Evolutionary conservation across 2,329 filamentous ascomycete species (phyloP), one percentile per base, ranked within the genome.

Genomic region (Dactylellina leptospora): DNA sequence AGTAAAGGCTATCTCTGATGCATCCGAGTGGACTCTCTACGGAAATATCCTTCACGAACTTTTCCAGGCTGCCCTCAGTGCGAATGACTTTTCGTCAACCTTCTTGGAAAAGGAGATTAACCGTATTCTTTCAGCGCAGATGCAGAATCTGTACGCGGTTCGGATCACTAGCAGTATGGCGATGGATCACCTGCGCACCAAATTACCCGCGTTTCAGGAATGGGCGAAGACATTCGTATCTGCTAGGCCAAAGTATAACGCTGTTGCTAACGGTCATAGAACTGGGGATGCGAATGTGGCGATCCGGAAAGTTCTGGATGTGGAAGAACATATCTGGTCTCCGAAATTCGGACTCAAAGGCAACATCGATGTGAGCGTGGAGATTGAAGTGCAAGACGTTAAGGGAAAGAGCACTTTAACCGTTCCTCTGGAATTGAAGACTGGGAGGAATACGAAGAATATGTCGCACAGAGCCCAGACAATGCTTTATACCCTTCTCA

Each of bases 311-410:
- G 83, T 99, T 25, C 88, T 99, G 11, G 95, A 97, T 78, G 91
- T 99, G 8, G 95, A 99, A 79, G 95, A 99, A 79, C 95, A 97
- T 78, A 88, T 99, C 25, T 99, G 95, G 95, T 97, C 93, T 4
- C 95, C 95, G 0, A 93, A 92, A 87, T 99, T 96, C 78, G 95
- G 95, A 0, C 83, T 99, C 13, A 99, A 99, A 79, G 95, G 95
- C 27, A 99, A 97, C 76, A 95, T 99, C 70, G 95, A 99, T 81
- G 95, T 95, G 25, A 97, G 95, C 0, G 90, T 99, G 0, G 91
- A 99, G 81, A 90, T 95, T 13, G 87, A 86, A 0, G 90, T 97
- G 83, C 83, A 86, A 61, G 90, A 96, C 63, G 86, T 87, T 23
- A 82, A 85, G n/a, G 83, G 85, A 27, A 80, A 83, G 48, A 86